Percentiles rank a stretch among this genome's conserved stretches.
phyloP scores from a whole-genome alignment of 2,329 filamentous ascomycete genomes.

The Gliomastix tumulicola region DNA sequence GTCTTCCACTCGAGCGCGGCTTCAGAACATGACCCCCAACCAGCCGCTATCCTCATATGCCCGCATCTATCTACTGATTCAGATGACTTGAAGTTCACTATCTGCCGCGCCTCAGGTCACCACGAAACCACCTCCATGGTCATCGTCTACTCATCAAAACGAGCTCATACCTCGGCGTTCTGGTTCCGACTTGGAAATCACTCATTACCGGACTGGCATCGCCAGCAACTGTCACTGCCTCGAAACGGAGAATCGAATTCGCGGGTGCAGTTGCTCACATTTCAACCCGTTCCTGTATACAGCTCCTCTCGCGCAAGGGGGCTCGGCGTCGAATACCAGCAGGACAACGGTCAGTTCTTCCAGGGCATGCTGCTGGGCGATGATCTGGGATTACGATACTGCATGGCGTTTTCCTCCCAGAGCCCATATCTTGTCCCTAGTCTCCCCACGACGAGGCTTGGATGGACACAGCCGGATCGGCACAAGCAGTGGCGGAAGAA shows the following conservation, averaged over 20 bases:
- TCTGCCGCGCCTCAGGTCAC: slow-evolving; percentile 14
- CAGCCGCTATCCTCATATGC: slow-evolving; percentile 17
- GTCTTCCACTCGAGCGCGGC: slow-evolving; percentile 15
- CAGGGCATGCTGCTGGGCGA: slow-evolving; percentile 35
- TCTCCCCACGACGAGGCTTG: slow-evolving; percentile 17
- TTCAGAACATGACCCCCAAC: slow-evolving; percentile 8
- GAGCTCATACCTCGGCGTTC: slow-evolving; percentile 22
- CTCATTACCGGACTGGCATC: no score
- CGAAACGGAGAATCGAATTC: not conserved
- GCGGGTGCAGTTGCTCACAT: slow-evolving; percentile 2
- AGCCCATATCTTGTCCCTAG: slow-evolving; percentile 14
- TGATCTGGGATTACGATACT: slow-evolving; percentile 35
- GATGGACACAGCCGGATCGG: slow-evolving; percentile 15
- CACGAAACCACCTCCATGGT: slow-evolving; percentile 16
- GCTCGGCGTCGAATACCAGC: slow-evolving; percentile 19
- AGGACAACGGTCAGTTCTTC: slow-evolving; percentile 32
- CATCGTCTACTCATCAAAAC: slow-evolving; percentile 21
- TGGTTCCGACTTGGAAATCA: no score
- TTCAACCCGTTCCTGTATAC: slow-evolving; percentile 17
- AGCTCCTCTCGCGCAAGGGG: slow-evolving; percentile 7
- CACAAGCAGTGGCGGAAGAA: slow-evolving; percentile 17
- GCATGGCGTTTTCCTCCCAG: slow-evolving; percentile 19
- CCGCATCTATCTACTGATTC: slow-evolving; percentile 17
- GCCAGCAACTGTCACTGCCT: no score
- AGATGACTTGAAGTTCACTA: slow-evolving; percentile 17